Evolutionary conservation across 805 yeast genomes (phyloP), one percentile per base, ranked within the genome.

Genomic region (Candida methanosorbosa): DNA sequence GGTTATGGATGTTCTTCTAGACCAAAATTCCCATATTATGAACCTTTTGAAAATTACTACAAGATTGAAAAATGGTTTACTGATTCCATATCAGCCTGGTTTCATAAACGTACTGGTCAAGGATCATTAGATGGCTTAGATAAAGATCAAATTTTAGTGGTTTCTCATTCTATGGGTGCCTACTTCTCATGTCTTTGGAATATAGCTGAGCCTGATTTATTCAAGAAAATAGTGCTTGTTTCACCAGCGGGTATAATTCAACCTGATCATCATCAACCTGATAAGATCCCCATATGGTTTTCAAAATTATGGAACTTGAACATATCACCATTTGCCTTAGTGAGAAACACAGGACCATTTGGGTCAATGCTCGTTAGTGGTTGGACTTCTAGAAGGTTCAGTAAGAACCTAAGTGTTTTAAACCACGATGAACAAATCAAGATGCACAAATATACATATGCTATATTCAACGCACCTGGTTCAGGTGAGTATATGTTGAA

Each of bases 81-180:
- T 34, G 75, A 78, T 32, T 70, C 90, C 1, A 62, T 81, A 29
- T 70, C 70, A 32, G 60, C 59, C 17, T 85, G 95, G 94, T 62
- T 82, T 35, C 37, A 40, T 2, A 53, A 59, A 30, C 58, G 80
- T 33, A 68, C 70, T 6, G 61, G 72, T 18, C 33, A 45, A 19
- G n/a, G n/a, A n/a, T n/a, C n/a, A n/a, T n/a, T n/a, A n/a, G n/a
- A n/a, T n/a, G 40, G 51, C 6, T 34, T 57, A 18, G 34, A 48
- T 19, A 49, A 56, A 9, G 61, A 64, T 17, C 66, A 68, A 37
- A 75, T 75, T 38, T 59, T 79, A 34, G 69, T 75, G 29, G 72
- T 78, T 56, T 94, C 95, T 2, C 98, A 90, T 58, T 87, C 96
- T 0, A 68, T 92, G 72, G 98, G 98, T 4, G 96, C 94, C 0